Base-by-base conservation (phyloP, 1,284 basidiomycete species). In the Boletus hoseneyae region DNA sequence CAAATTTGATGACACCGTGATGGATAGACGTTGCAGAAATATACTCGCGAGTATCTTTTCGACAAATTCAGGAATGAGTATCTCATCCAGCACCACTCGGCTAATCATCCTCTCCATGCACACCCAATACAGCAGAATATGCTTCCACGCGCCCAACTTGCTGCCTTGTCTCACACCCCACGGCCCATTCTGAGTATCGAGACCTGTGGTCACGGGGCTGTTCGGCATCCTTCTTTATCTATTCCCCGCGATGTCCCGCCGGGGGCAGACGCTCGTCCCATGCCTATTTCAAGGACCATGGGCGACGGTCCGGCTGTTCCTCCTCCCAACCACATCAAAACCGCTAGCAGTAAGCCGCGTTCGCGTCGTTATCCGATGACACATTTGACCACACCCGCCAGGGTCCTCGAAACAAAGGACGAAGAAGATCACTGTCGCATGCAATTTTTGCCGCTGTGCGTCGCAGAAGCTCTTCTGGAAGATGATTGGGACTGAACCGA, bases 371-470 rank as follows among this genome's bases (percentile, higher is more conserved):
- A 19, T 38, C 40, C 34, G 50, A 45, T 40, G 33, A 48, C 41
- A 23, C 40, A 29, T 44, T 51, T 42, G 42, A 49, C 38, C 39
- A 27, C 39, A 6, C 47, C 50, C 18, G 8, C 32, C 50, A 57
- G 73, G 69, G 58, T 69, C 72, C 25, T 68, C 76, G 60, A 83
- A 78, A 58, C 76, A 77, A 56, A 76, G 85, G 47, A 76, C 80
- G 40, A 88, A 88, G 73, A 90, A 90, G 69, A 90, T 89, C 50
- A 87, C 84, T 16, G 86, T 90, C 44, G 87, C 87, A 42, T 90
- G 87, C 72, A 89, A 90, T 67, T 90, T 90, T 68, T 90, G 87
- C 71, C 83, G 87, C 55, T 90, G 87, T 90, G 65, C 71, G 86
- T 75, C 25, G 45, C 52, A 45, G 41, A 46, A 45, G 39, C 33